phyloP scores from a whole-genome alignment of 2,329 filamentous ascomycete genomes.

The Curvularia verruculosa region DNA sequence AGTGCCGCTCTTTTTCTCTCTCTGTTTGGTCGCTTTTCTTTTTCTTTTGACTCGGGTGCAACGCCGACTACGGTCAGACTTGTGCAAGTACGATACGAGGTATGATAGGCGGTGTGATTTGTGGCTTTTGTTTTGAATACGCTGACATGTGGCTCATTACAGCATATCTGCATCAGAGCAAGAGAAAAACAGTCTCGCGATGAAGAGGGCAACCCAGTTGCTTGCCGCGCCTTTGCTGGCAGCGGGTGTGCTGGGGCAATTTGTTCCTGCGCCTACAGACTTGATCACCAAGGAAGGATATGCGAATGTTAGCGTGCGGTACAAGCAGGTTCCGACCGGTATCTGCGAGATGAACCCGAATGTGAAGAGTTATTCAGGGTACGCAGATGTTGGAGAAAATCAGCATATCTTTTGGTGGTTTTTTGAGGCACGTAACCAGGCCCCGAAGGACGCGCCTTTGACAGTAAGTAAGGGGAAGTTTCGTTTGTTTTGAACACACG shows the following conservation, averaged over 20 bases:
- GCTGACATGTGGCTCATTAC: background rate
- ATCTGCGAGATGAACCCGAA: constrained; percentile 63
- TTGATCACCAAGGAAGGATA: constrained; percentile 53
- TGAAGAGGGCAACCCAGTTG: constrained; percentile 21
- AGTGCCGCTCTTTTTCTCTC: background rate
- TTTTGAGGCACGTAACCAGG: constrained; percentile 60
- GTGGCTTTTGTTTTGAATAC: background rate
- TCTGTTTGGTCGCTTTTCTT: background rate
- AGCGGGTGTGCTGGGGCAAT: constrained; percentile 45
- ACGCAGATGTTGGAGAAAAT: constrained; percentile 59
- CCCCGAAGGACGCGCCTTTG: constrained; percentile 60
- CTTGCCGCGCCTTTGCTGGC: constrained; percentile 26
- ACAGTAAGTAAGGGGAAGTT: too few relatives aligned
- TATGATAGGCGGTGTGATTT: background rate
- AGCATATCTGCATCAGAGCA: background rate
- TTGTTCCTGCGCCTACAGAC: constrained; percentile 54
- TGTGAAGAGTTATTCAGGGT: constrained; percentile 63
- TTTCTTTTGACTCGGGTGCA: background rate
- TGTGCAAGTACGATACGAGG: background rate
- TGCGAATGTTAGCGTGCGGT: constrained; percentile 60
- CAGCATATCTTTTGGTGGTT: constrained; percentile 64
- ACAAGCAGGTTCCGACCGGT: constrained; percentile 61
- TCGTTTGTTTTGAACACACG: background rate
- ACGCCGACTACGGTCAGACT: background rate
- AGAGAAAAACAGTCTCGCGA: background rate